Evolutionary conservation across 2,329 filamentous ascomycete genomes (phyloP), one percentile per base, ranked within the genome.

Genomic region (Aaosphaeria arxii): DNA sequence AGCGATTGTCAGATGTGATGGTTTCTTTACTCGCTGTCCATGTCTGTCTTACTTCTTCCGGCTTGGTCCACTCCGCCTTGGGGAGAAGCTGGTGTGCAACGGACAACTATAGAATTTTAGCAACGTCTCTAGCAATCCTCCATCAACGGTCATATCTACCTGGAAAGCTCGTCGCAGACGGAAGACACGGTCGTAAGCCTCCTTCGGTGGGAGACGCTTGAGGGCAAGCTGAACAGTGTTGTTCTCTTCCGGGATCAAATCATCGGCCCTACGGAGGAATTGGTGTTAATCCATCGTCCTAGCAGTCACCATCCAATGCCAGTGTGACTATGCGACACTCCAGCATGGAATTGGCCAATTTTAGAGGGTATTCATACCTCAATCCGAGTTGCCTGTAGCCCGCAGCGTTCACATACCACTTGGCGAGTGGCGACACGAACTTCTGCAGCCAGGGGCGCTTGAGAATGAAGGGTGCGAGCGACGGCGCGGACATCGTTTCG

Each of bases 181-280:
- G 86, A 91, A 99, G 72, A 97, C 85, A 73, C 94, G 92, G 79
- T 99, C 94, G 78, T 97, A 97, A 66, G 86, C 82, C 72, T 94
- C 89, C 80, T 95, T 89, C 66, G 89, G 82, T 49, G 88, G 84
- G 54, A 99, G 88, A 72, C 94, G 90, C 82, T 89, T 88, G 68
- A 99, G 83, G 55, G 94, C 94, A 63, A 86, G 82, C 74, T 94
- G 87, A 66, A 96, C 90, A 49, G 80, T 77, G 65, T 94, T 88
- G 79, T 82, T 87, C 79, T 99, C 94, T 77, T 99, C 94, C 71
- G 88, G 84, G 71, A 96, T 88, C 71, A 99, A 77, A 73, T 99
- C 94, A 76, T 99, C 94, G 81, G 86, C 85, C 75, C 94, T 97
- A 71, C 62, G 56, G 54, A 56, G 52, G 51, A 59, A 43, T 43